Percentiles rank a stretch among this genome's conserved stretches.
Conservation (phyloP, 2,329 filamentous ascomycete species). For the Trichoderma sp. region DNA sequence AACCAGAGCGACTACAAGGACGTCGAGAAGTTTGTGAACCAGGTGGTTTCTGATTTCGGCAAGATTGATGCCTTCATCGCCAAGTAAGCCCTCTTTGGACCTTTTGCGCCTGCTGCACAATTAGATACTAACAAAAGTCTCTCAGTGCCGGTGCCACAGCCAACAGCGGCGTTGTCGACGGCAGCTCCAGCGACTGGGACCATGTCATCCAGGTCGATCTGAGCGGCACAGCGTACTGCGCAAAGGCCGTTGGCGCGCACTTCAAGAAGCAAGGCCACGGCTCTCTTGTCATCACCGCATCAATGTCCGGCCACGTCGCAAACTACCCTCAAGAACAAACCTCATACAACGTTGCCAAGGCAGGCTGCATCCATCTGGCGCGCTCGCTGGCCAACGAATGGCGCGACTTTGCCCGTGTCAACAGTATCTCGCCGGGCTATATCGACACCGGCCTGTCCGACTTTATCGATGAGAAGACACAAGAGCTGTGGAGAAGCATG, state of each 20-base stretch:
- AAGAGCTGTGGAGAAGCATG: conserved; percentile 74
- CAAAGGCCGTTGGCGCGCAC: conserved; percentile 64
- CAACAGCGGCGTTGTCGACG: conserved; percentile 69
- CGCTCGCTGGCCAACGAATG: conserved; percentile 64
- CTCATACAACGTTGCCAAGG: conserved; percentile 68
- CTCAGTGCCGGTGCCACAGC: conserved; percentile 67
- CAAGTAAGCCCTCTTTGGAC: conserved; percentile 66
- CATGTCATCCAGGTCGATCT: conserved; percentile 66
- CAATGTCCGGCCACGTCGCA: conserved; percentile 72
- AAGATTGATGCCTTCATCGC: conserved; percentile 76
- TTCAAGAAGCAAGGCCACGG: conserved; percentile 67
- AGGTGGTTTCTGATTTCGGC: conserved; percentile 74
- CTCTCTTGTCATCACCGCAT: conserved; percentile 70
- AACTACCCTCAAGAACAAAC: conserved; percentile 72
- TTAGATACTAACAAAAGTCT: background rate
- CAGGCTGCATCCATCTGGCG: conserved; percentile 55
- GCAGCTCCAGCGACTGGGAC: conserved; percentile 67
- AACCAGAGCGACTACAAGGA: conserved; percentile 58
- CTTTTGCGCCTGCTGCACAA: background rate
- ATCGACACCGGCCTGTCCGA: conserved; percentile 69
- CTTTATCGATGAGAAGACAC: conserved; percentile 67
- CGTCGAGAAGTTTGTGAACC: conserved; percentile 58
- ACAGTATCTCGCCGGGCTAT: conserved; percentile 69
- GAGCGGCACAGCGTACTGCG: conserved; percentile 70
- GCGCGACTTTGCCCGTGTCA: conserved; percentile 68